Conservation (phyloP, 2,329 filamentous ascomycete genomes). For the Botrytis medusae region DNA sequence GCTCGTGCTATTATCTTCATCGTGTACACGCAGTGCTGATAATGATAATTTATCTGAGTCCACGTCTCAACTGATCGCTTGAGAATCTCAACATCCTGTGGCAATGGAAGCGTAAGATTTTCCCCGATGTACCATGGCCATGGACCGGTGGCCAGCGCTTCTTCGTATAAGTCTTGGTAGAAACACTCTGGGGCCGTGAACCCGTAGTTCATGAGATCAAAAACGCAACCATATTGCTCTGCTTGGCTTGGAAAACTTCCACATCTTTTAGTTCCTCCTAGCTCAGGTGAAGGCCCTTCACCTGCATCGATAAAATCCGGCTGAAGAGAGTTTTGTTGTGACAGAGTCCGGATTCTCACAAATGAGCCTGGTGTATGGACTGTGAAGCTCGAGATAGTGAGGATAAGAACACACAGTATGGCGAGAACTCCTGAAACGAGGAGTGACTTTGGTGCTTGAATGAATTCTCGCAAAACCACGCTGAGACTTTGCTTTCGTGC, state of each 20-base stretch:
- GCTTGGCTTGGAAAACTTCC: background rate
- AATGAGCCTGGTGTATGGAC: background rate
- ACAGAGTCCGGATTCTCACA: background rate
- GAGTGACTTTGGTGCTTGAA: background rate
- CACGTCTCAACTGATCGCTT: background rate
- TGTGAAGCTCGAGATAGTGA: background rate
- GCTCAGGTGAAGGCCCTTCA: background rate
- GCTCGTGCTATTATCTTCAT: background rate
- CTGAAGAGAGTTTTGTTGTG: background rate
- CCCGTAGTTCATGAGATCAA: background rate
- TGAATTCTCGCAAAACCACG: background rate
- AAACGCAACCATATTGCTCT: background rate
- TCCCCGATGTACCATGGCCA: background rate
- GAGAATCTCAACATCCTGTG: background rate
- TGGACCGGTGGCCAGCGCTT: background rate
- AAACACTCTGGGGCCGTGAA: background rate
- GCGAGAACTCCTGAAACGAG: background rate
- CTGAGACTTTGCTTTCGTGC: background rate
- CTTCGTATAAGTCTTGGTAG: background rate
- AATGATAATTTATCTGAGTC: background rate
- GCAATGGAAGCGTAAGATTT: background rate
- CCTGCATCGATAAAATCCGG: background rate
- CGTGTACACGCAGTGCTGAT: background rate
- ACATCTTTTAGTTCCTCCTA: background rate
- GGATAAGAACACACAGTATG: background rate